Evolutionary conservation across 495 filamentous ascomycete species (phyloP).

Genomic region (Penicillium roqueforti): DNA sequence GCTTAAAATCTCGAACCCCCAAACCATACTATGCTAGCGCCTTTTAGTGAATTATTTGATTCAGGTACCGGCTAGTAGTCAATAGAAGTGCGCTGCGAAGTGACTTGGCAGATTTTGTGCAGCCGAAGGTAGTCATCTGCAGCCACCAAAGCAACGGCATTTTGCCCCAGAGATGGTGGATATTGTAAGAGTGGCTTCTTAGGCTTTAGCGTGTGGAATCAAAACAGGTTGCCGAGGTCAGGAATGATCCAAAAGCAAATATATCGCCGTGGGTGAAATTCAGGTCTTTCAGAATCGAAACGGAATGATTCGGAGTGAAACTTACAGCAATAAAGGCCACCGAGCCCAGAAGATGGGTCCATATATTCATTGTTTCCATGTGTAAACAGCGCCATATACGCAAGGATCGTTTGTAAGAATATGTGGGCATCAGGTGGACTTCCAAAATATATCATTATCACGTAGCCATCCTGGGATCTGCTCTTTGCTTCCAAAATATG

Average conservation of each 20-base stretch:
- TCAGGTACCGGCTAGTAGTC: too few species aligned
- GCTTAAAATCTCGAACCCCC: too few species aligned
- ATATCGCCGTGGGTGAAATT: slow-evolving; percentile 4
- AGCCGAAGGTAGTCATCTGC: not conserved
- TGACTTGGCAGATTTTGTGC: not conserved
- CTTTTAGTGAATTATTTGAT: too few species aligned
- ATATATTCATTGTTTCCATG: slow-evolving; percentile 20
- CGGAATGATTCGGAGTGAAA: not conserved
- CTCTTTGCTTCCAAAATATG: slow-evolving; percentile 9
- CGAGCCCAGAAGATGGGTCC: slow-evolving; percentile 14
- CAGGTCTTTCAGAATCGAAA: not conserved
- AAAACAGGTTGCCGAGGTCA: slow-evolving; percentile 10
- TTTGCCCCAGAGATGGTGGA: slow-evolving; percentile 11
- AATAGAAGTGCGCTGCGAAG: too few species aligned
- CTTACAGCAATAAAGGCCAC: slow-evolving; percentile 5
- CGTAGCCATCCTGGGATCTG: slow-evolving; percentile 13
- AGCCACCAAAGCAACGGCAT: slow-evolving; percentile 9
- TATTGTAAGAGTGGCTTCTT: slow-evolving; percentile 14
- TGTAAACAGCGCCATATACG: slow-evolving; percentile 17
- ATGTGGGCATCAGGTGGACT: slow-evolving; percentile 17
- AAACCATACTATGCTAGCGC: too few species aligned
- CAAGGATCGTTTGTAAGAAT: slow-evolving; percentile 12
- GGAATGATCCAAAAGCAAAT: slow-evolving; percentile 9
- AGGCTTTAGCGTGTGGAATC: slow-evolving; percentile 12
- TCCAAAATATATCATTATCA: slow-evolving; percentile 19